Conservation (phyloP, 2,329 filamentous ascomycete species). For the Colletotrichum eremochloae region DNA sequence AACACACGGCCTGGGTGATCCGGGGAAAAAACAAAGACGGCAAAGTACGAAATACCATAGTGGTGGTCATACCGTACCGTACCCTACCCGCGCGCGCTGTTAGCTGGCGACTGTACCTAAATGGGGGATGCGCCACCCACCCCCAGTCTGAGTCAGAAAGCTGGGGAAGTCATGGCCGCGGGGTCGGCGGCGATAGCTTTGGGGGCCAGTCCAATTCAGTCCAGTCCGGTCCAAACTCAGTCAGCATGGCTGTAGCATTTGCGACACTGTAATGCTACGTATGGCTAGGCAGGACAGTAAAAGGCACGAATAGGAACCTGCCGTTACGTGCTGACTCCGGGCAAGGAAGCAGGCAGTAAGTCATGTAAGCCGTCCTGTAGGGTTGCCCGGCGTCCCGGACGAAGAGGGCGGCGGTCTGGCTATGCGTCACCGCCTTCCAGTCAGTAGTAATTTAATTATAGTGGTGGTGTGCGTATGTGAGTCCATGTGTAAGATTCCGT, state of each 20-base stretch:
- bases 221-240: conserved; percentile 3
- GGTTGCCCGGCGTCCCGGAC: background rate
- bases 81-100: too few species aligned
- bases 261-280: conserved; percentile 2
- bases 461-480: background rate
- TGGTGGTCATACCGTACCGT: conserved; percentile 1
- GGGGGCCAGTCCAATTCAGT: background rate
- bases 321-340: conserved; percentile 7
- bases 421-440: conserved; percentile 32
- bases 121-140: conserved; percentile 35
- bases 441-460: background rate
- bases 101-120: background rate
- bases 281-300: background rate
- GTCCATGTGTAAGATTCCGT: conserved; percentile 18
- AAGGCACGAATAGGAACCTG: conserved; percentile 6
- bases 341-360: background rate
- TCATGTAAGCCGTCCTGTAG: conserved; percentile 13
- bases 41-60: background rate
- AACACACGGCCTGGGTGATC: conserved; percentile 28
- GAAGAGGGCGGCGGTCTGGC: conserved; percentile 33
- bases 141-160: conserved; percentile 39
- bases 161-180: conserved; percentile 28
- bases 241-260: conserved; percentile 23
- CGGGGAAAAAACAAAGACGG: conserved; percentile 29
- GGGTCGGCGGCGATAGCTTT: background rate